Evolutionary conservation across 106 monocot genomes (phyloP), one percentile per base, ranked within the genome.

Genomic region (Amphibolis antarctica): DNA sequence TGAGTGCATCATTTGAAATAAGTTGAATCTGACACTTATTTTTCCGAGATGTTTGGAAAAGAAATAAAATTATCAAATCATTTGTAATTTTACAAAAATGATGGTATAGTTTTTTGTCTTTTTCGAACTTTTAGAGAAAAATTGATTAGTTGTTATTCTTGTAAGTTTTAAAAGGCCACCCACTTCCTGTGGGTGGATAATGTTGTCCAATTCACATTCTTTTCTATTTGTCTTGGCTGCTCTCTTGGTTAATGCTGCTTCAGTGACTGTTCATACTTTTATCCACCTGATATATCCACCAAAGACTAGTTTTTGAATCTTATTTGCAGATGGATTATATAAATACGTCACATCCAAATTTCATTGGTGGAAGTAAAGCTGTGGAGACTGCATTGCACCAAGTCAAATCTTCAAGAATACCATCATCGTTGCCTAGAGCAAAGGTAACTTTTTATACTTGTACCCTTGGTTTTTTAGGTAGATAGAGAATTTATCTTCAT

Each of bases 311-410:
- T 36, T 36, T 26, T 51, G 17, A n/a, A 19, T 10, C 43, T 20
- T 12, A 63, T 42, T 60, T 62, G 54, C 55, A 74, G 74, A 74
- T 74, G 74, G 74, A 74, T 62, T 74, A 74, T 43, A 74, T 74
- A 61, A 74, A 74, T n/a, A 74, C 74, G 9, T 74, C 74, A 17
- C 74, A 74, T 61, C 61, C 67, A 44, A 74, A 60, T 67, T 74
- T 74, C 25, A 67, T 74, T 28, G 74, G 74, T 43, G 74, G 74
- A 18, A 74, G 74, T 21, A 74, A 74, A 29, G 74, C 74, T 20
- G 67, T 74, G 28, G 74, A 74, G 15, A 22, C 45, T 59, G 67
- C 67, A 66, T 50, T 67, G 50, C 74, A 74, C 23, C 58, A 67
- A 25, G 14, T 67, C n/a, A 74, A 60, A 44, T 30, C 74, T 14